These are phyloP conservation scores for Calonectria fujianensis DNA, from an alignment of 2,329 filamentous ascomycete species.

Conservation along the genomic window DNA sequence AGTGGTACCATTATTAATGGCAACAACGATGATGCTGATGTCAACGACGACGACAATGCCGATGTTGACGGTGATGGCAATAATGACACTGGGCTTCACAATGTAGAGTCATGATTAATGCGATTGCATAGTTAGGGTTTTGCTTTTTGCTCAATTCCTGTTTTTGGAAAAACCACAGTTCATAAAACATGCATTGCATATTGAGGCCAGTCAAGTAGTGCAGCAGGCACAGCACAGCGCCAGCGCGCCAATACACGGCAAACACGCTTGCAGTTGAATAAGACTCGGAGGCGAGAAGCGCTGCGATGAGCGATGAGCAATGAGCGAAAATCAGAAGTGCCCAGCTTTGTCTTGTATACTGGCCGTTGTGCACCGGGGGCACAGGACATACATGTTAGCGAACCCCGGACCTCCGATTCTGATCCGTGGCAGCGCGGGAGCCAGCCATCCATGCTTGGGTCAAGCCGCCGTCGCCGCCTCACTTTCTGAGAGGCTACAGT, in stretches of 20 bases:
- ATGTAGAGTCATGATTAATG: constrained; percentile 1
- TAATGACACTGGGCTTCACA: not conserved
- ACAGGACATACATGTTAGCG: constrained; percentile 10
- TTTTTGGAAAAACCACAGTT: constrained; percentile 16
- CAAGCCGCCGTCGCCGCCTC: constrained; percentile 44
- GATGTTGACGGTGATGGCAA: not conserved
- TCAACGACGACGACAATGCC: not conserved
- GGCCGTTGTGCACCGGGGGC: not conserved
- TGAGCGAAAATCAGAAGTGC: not conserved
- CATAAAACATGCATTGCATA: constrained; percentile 30
- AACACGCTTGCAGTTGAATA: not conserved
- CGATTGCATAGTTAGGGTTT: not conserved
- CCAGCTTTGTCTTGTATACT: constrained; percentile 15
- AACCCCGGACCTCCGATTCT: constrained; percentile 17
- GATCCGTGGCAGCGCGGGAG: constrained; percentile 41
- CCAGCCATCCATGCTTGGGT: constrained; percentile 39
- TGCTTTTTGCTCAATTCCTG: not conserved
- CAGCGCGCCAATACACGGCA: constrained; percentile 19
- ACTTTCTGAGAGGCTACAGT: constrained; percentile 40
- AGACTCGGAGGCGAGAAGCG: not conserved
- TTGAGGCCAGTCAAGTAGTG: constrained; percentile 27
- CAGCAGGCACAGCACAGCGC: constrained; percentile 3
- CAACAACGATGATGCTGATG: not conserved
- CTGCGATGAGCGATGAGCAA: not conserved
- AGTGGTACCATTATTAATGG: not conserved